Evolutionary conservation across 768 basidiomycete genomes (phyloP).

Genomic region (Wakefieldia striispora): DNA sequence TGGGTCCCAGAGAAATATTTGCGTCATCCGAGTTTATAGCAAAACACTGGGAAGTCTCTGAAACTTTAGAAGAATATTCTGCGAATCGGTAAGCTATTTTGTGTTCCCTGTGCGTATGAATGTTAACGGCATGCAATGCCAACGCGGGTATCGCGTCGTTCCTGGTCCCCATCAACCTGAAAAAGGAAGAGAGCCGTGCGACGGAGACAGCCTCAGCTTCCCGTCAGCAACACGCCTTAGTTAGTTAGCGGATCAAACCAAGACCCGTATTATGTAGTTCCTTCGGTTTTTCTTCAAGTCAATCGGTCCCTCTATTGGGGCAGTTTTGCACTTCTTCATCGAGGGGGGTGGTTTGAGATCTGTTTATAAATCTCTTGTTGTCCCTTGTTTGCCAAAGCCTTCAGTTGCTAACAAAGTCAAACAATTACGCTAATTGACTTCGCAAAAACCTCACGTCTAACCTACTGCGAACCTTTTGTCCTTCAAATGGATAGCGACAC

Average conservation of each 20-base stretch:
- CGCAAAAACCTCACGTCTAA: neutral
- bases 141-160: no score
- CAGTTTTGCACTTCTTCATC: no score
- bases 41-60: constrained; percentile 8
- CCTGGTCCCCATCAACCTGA: no score
- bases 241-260: no score
- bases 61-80: neutral
- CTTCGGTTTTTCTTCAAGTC: constrained; percentile 2
- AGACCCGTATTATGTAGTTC: no score
- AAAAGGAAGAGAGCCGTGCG: no score
- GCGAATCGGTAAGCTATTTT: neutral
- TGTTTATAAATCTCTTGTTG: neutral
- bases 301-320: neutral
- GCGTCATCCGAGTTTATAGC: constrained; percentile 7
- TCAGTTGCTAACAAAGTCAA: constrained; percentile 19
- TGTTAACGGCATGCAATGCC: neutral
- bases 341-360: no score
- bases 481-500: constrained; percentile 13
- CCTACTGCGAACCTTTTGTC: neutral
- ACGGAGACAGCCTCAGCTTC: no score
- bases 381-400: constrained; percentile 13
- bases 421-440: constrained; percentile 8
- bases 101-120: neutral
- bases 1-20: neutral
- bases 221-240: no score